A percentile compares a stretch with the other conserved stretches of the same genome.
Evolutionary conservation across 2,329 filamentous ascomycete species (phyloP).

Genomic region (Fusarium paranaense): DNA sequence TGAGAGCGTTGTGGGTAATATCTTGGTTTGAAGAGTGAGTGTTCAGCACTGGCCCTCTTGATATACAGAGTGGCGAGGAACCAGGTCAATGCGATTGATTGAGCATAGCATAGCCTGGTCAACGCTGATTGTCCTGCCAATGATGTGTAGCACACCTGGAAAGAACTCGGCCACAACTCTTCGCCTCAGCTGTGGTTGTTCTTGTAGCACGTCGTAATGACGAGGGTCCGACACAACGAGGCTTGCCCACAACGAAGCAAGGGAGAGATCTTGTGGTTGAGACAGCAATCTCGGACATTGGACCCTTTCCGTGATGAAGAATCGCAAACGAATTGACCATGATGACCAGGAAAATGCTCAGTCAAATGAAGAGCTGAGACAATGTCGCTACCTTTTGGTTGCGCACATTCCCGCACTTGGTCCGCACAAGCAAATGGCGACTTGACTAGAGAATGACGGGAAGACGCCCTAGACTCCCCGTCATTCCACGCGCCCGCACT

Average conservation of each 20-base stretch:
- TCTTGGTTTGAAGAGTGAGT: not conserved
- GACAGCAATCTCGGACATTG: conserved; percentile 24
- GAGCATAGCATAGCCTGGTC: not conserved
- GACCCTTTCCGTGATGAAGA: conserved; percentile 2
- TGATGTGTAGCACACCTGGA: not conserved
- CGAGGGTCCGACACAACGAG: conserved; percentile 5
- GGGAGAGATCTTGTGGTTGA: conserved; percentile 22
- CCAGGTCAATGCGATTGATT: not conserved
- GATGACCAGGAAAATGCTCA: conserved; percentile 8
- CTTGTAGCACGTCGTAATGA: conserved; percentile 27
- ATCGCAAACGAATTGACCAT: not conserved
- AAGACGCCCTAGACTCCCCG: conserved; percentile 11
- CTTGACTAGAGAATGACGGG: conserved; percentile 1
- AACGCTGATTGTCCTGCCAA: conserved; percentile 8
- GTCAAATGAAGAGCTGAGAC: conserved; percentile 32
- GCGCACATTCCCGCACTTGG: conserved; percentile 16
- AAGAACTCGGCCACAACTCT: conserved; percentile 12
- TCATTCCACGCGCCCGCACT: conserved; percentile 20
- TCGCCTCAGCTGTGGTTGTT: conserved; percentile 21
- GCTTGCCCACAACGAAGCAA: conserved; percentile 20
- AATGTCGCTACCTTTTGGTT: conserved; percentile 10
- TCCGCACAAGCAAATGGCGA: not conserved
- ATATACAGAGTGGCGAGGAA: conserved; percentile 2
- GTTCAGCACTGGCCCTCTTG: not conserved
- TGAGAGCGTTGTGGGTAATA: not conserved